phyloP scores from a whole-genome alignment of 2,329 filamentous ascomycete genomes.

The Penicillium sclerotiorum region DNA sequence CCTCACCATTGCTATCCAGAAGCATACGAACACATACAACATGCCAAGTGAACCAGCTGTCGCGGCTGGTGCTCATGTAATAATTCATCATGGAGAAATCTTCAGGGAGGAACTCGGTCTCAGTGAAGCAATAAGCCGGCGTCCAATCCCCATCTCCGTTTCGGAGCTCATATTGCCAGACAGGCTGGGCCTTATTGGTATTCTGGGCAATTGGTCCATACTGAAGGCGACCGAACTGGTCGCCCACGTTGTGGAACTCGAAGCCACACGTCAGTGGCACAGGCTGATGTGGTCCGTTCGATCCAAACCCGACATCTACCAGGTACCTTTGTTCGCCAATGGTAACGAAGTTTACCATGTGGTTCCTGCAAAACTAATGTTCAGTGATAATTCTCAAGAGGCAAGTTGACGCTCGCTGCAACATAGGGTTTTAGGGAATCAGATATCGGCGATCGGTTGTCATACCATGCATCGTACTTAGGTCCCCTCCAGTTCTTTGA shows the following conservation, averaged over 20 bases:
- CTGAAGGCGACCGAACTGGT: not conserved
- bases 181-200: not conserved
- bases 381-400: not conserved
- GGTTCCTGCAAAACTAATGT: constrained; percentile 35
- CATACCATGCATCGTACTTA: constrained; percentile 6
- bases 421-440: no score
- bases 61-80: constrained; percentile 19
- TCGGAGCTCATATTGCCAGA: constrained; percentile 4
- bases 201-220: constrained; percentile 1
- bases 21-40: constrained; percentile 19
- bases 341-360: constrained; percentile 62
- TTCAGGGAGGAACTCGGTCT: constrained; percentile 59
- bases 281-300: constrained; percentile 27
- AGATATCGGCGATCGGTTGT: no score
- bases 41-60: constrained; percentile 16
- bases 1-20: constrained; percentile 15
- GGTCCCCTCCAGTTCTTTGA: constrained; percentile 6
- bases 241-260: constrained; percentile 30
- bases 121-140: constrained; percentile 63
- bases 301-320: constrained; percentile 33
- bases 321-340: constrained; percentile 47
- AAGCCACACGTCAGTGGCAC: constrained; percentile 23
- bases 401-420: not conserved
- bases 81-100: constrained; percentile 59
- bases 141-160: constrained; percentile 48